Base-by-base conservation (phyloP, 805 yeast genomes). In the Metschnikowia peoriensis region DNA sequence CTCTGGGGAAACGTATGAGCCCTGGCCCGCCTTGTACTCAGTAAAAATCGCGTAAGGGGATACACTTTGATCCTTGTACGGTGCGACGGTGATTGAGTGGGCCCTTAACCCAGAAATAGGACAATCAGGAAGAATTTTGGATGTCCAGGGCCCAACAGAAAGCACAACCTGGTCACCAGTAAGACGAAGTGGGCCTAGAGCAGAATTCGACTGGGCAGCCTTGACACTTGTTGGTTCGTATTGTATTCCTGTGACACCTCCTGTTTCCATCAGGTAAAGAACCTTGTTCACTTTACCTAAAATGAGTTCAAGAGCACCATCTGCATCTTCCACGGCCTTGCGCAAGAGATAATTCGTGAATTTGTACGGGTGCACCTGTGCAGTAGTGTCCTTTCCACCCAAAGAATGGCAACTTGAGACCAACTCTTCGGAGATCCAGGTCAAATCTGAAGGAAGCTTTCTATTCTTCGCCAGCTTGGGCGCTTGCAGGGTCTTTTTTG, bases 101-200 rank as follows among this genome's bases (percentile, higher is more conserved):
- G 98, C 98, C 60, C 97, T 79, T 57, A 93, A 75, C 6, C 97
- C 97, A 2, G 93, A 85, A 11, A 93, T 91, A 29, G 98, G 99
- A 66, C 98, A 92, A 59, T 88, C 91, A 2, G 96, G 96, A 53
- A 93, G 71, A 41, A 93, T 81, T 63, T 85, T 86, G 1, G 97
- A 86, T 2, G 97, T 91, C 99, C 99, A 93, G 11, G 99, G 99
- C 0, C 99, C 99, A 60, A 89, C 88, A 0, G 96, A 77, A 61
- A 94, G 75, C 10, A 93, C 85, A n/a, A 90, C 84, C 61, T 88
- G 85, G 64, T 88, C 89, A 50, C 89, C 94, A 12, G 62, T 65
- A 12, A 91, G 71, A 35, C 78, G 79, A 8, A 82, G 64, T 28
- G 71, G 69, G 46, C 73, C 66, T 60, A 46, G 57, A n/a, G 52